Base-by-base conservation (phyloP, 2,329 filamentous ascomycete species). In the Zalaria sp. region DNA sequence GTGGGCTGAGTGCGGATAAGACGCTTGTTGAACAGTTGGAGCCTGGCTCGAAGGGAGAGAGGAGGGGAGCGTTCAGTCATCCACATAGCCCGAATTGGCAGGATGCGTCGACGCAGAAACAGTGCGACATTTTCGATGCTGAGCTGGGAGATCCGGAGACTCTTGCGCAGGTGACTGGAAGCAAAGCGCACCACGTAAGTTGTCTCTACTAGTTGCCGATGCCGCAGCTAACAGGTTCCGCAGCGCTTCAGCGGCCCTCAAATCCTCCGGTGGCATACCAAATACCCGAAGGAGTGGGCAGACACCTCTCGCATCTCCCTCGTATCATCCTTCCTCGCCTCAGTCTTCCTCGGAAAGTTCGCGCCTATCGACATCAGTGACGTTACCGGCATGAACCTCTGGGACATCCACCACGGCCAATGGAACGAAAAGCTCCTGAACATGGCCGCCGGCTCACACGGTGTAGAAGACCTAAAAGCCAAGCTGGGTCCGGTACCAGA, bases 221-320 rank as follows among this genome's bases (percentile, higher is more conserved):
- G 10, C n/a, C n/a, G 4, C 27, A 3, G 38, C 43, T 47, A 38
- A 50, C 43, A 28, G 31, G 4, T 9, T 38, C 29, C 31, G 42
- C 51, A 88, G 83, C 82, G 91, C 47, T 98, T 98, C 67, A 96
- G 89, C 26, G 91, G 91, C n/a, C 83, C 86, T 3, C 91, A 98
- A 62, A 96, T 98, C 53, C 75, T 95, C 62, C 77, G 88, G 8
- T 87, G 95, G 59, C 80, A 81, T 50, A 74, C 77, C 43, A 83
- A 83, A 49, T 75, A 88, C 49, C 85, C 89, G 1, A 73, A 83
- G 4, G 81, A 86, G 50, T 96, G 96, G 62, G 71, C 73, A 46
- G 73, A 77, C 27, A 94, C 91, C 1, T 71, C 78, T 7, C 79
- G 86, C 43, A 94, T 98, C 57, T 93, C 87, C 2, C 80, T 96